Percentiles rank a stretch among this genome's conserved stretches.
Evolutionary conservation across 2,329 filamentous ascomycete species (phyloP).

Genomic region (Colletotrichum sp.): DNA sequence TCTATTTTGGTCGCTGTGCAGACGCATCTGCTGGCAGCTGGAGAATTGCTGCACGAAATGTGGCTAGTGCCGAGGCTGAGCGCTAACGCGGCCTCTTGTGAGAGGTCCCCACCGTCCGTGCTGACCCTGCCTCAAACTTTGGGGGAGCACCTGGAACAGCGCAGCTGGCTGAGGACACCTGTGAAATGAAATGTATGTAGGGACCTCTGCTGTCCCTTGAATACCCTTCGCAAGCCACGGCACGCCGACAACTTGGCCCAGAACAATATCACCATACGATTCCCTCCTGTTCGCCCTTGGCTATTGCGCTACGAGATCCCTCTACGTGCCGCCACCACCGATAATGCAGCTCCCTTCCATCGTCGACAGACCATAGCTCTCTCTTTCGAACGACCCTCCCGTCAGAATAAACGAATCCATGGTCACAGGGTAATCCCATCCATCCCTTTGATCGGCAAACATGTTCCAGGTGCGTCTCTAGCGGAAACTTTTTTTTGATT

Average conservation of each 20-base stretch:
- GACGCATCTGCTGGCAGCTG: background rate
- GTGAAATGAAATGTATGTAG: slow-evolving; percentile 1
- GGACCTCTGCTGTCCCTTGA: background rate
- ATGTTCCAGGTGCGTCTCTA: slow-evolving; percentile 30
- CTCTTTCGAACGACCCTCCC: background rate
- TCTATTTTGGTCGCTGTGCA: background rate
- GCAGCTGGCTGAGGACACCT: slow-evolving; percentile 12
- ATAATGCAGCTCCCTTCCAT: slow-evolving; percentile 14
- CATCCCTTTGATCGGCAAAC: slow-evolving; percentile 20
- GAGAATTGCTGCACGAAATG: background rate
- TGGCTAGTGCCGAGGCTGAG: slow-evolving; percentile 2
- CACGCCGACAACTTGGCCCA: background rate
- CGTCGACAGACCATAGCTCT: slow-evolving; percentile 5
- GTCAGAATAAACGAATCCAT: background rate
- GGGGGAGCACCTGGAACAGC: background rate
- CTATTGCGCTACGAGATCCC: background rate
- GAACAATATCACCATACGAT: background rate
- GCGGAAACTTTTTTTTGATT: background rate
- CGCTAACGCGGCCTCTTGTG: background rate
- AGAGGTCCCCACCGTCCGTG: background rate
- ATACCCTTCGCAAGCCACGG: background rate
- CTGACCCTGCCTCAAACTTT: background rate
- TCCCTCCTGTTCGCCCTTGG: background rate
- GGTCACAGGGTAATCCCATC: slow-evolving; percentile 22
- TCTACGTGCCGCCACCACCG: background rate